These are phyloP conservation scores for Amanita jacksonii DNA, from an alignment of 768 basidiomycete species.

Conservation along the genomic window DNA sequence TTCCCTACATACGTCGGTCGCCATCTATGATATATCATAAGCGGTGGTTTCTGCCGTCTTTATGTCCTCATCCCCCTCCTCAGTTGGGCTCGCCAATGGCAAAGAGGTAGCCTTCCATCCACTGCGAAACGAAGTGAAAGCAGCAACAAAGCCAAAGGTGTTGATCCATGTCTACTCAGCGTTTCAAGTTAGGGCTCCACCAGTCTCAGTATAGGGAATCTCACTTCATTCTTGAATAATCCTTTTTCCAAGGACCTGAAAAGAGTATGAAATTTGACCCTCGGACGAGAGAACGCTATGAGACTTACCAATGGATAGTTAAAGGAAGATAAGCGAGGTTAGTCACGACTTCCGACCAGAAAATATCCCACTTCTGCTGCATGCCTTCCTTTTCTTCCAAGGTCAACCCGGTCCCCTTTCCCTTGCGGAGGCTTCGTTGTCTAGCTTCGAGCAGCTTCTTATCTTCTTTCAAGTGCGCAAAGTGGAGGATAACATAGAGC, in stretches of 20 bases:
- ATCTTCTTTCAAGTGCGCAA: slow-evolving; percentile 65
- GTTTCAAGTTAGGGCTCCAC: slow-evolving; percentile 1
- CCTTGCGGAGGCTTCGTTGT: slow-evolving; percentile 47
- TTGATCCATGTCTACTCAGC: slow-evolving; percentile 29
- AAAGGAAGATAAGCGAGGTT: slow-evolving; percentile 75
- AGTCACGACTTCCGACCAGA: slow-evolving; percentile 61
- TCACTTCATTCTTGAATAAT: slow-evolving; percentile 56
- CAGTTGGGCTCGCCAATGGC: slow-evolving; percentile 19
- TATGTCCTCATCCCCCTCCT: slow-evolving; percentile 16
- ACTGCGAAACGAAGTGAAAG: slow-evolving; percentile 50
- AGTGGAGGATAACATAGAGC: slow-evolving; percentile 66
- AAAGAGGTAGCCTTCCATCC: slow-evolving; percentile 66
- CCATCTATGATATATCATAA: not conserved
- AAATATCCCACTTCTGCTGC: slow-evolving; percentile 49
- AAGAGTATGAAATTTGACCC: not conserved
- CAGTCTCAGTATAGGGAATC: slow-evolving; percentile 14
- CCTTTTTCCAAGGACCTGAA: slow-evolving; percentile 59
- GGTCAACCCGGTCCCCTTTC: slow-evolving; percentile 39
- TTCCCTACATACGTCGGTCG: no score
- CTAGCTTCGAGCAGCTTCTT: slow-evolving; percentile 45
- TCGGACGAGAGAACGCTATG: not conserved
- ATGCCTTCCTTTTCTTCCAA: slow-evolving; percentile 48
- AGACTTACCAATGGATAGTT: slow-evolving; percentile 76
- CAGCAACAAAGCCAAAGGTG: slow-evolving; percentile 37
- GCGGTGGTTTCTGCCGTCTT: not conserved